phyloP scores from a whole-genome alignment of 2,329 filamentous ascomycete genomes.

The Epichloe elymi region DNA sequence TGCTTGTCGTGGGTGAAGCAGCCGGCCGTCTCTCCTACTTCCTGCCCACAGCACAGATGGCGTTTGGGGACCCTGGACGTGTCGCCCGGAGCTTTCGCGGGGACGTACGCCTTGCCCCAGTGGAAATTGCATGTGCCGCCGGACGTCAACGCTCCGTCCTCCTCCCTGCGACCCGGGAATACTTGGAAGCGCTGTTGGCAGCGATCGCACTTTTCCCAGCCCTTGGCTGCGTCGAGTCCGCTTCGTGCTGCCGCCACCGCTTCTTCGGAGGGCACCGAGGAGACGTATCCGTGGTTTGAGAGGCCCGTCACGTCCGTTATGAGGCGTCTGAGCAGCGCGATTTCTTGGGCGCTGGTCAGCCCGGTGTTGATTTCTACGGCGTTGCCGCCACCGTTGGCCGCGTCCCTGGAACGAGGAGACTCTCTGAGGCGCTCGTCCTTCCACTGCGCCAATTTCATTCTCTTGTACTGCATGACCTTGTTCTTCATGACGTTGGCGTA shows the following conservation, averaged over 20 bases:
- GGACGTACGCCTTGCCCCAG: slow-evolving; percentile 55
- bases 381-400: slow-evolving; percentile 16
- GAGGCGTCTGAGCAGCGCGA: slow-evolving; percentile 48
- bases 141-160: slow-evolving; percentile 62
- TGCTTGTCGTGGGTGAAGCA: slow-evolving; percentile 62
- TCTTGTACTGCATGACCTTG: slow-evolving; percentile 60
- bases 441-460: slow-evolving; percentile 64
- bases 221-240: slow-evolving; percentile 52
- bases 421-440: slow-evolving; percentile 40
- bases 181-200: slow-evolving; percentile 81
- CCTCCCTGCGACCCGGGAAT: slow-evolving; percentile 69
- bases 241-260: slow-evolving; percentile 54
- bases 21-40: slow-evolving; percentile 57
- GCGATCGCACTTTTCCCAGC: slow-evolving; percentile 81
- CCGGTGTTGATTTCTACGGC: slow-evolving; percentile 54
- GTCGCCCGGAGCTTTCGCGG: slow-evolving; percentile 42
- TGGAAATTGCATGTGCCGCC: slow-evolving; percentile 74
- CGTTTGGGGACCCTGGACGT: slow-evolving; percentile 44
- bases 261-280: slow-evolving; percentile 46
- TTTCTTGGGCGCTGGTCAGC: slow-evolving; percentile 53
- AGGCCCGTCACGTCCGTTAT: slow-evolving; percentile 51
- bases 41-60: slow-evolving; percentile 69
- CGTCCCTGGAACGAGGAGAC: neutral
- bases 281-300: slow-evolving; percentile 63
- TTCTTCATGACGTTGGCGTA: slow-evolving; percentile 81